These are phyloP conservation scores for sweet orange (Citrus sinensis) DNA, from an alignment of 345 rosid genomes.

Conservation along the genomic window DNA sequence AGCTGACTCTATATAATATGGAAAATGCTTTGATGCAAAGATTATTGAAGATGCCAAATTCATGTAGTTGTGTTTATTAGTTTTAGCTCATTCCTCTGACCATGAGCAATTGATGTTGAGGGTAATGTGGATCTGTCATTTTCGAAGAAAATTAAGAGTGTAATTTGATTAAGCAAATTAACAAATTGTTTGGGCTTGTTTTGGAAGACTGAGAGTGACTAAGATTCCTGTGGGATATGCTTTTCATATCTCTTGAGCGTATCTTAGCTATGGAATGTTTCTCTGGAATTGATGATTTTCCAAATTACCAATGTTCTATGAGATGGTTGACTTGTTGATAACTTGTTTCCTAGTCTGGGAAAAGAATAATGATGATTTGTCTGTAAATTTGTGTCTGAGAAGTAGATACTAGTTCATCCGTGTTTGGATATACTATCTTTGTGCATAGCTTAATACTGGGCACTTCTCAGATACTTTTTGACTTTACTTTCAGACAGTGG, in stretches of 20 bases:
- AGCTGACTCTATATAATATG: not conserved
- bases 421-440: constrained; percentile 6
- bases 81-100: not conserved
- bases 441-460: not conserved
- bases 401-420: not conserved
- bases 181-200: not conserved
- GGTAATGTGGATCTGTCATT: not conserved
- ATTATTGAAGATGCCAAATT: not conserved
- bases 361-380: not conserved
- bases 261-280: not conserved
- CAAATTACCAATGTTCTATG: not conserved
- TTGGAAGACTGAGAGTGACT: not conserved
- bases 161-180: not conserved
- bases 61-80: not conserved
- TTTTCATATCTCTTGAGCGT: not conserved
- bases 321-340: not conserved
- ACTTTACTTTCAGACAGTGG: constrained; percentile 40
- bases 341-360: not conserved
- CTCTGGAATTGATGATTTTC: constrained; percentile 2
- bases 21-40: not conserved
- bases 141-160: not conserved
- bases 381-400: not conserved
- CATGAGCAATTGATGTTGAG: not conserved
- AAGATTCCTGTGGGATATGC: not conserved
- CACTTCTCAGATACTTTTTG: constrained; percentile 3